Conservation (phyloP, 2,329 filamentous ascomycete species). For the Ascochyta pisi region DNA sequence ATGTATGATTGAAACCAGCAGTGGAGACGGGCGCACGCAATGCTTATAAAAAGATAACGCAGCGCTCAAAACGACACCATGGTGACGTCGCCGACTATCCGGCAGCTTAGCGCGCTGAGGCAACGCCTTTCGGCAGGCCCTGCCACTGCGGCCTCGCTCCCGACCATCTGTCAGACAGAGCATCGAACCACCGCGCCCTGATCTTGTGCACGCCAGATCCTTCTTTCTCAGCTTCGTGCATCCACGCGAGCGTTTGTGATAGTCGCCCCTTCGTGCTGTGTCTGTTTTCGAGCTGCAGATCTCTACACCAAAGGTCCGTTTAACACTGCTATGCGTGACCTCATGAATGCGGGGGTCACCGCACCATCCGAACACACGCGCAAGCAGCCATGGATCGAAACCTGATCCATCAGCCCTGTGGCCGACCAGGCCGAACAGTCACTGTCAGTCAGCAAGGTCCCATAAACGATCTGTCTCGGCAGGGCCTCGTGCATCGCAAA, state of each 20-base stretch:
- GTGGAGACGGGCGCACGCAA: conserved; percentile 23
- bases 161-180: conserved; percentile 4
- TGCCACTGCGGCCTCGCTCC: conserved; percentile 24
- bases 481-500: conserved; percentile 24
- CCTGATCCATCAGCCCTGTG: conserved; percentile 11
- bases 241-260: conserved; percentile 2
- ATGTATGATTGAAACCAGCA: not conserved
- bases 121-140: conserved; percentile 36
- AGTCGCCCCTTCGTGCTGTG: conserved; percentile 1
- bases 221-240: conserved; percentile 4
- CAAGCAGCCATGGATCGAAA: conserved; percentile 3
- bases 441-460: conserved; percentile 24
- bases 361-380: not conserved
- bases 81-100: conserved; percentile 48
- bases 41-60: conserved; percentile 40
- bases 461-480: conserved; percentile 22
- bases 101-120: conserved; percentile 30
- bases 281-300: not conserved
- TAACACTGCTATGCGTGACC: not conserved
- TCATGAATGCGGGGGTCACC: conserved; percentile 5
- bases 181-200: conserved; percentile 31
- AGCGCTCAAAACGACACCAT: conserved; percentile 35
- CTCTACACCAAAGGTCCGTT: not conserved
- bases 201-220: conserved; percentile 15
- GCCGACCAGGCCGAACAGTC: conserved; percentile 24